Conservation (phyloP, 2,329 filamentous ascomycete genomes). For the Fusarium sp. region DNA sequence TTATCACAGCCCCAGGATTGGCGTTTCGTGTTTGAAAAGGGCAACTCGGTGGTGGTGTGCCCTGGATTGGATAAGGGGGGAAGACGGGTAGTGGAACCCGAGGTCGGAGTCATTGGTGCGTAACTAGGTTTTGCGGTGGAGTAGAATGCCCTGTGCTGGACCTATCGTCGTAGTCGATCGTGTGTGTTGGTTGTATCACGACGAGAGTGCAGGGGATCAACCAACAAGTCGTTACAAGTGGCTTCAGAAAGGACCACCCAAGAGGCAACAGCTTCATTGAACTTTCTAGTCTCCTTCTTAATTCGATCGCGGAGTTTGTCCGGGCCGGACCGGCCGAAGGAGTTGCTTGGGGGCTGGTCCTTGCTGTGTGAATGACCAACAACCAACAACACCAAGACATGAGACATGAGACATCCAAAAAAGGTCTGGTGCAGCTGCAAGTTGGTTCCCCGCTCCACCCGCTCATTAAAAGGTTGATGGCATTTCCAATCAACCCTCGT, state of each 20-base stretch:
- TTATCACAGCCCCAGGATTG: constrained; percentile 57
- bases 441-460: background rate
- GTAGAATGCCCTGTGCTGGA: background rate
- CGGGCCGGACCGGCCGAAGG: background rate
- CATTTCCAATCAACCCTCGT: background rate
- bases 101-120: background rate
- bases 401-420: background rate
- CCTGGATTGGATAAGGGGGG: constrained; percentile 48
- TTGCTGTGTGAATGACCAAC: background rate
- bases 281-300: background rate
- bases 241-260: background rate
- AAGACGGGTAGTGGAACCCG: constrained; percentile 6
- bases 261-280: background rate
- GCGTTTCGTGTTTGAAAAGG: constrained; percentile 41
- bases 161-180: background rate
- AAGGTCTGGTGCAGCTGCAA: background rate
- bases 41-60: constrained; percentile 35
- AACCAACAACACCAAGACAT: background rate
- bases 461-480: background rate
- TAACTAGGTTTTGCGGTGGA: background rate
- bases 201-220: background rate
- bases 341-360: background rate
- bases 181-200: background rate
- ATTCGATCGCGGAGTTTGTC: background rate
- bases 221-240: background rate